Percentiles rank a stretch among this genome's conserved stretches.
phyloP scores from a whole-genome alignment of 805 yeast genomes.

The Lipomyces chichibuensis region DNA sequence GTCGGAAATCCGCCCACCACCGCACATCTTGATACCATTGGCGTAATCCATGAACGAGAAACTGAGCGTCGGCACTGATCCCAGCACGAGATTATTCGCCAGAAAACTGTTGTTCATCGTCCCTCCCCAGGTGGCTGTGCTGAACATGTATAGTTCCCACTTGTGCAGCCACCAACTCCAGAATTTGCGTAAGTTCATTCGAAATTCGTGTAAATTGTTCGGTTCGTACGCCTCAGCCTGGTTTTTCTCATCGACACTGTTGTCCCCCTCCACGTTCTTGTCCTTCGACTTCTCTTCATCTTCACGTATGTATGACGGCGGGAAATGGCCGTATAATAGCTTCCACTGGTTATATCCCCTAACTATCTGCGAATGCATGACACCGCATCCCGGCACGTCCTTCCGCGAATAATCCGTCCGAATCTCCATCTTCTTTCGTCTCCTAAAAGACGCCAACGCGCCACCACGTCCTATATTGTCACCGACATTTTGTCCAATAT shows the following conservation, averaged over 20 bases:
- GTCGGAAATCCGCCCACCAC: constrained; percentile 27
- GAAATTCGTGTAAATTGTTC: constrained; percentile 18
- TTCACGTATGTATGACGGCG: constrained; percentile 21
- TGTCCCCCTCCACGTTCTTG: background rate
- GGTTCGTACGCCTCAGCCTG: background rate
- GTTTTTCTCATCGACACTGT: background rate
- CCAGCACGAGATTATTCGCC: constrained; percentile 23
- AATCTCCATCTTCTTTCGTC: constrained; percentile 26
- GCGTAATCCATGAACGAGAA: constrained; percentile 36
- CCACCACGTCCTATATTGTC: constrained; percentile 4
- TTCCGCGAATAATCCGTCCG: constrained; percentile 31
- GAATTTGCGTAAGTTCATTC: constrained; percentile 25
- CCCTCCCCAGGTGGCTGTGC: constrained; percentile 31
- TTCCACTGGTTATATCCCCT: constrained; percentile 34
- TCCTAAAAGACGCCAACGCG: constrained; percentile 27
- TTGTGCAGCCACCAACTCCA: constrained; percentile 37
- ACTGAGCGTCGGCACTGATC: constrained; percentile 29
- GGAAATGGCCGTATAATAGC: constrained; percentile 27
- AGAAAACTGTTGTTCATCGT: constrained; percentile 25
- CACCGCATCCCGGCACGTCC: constrained; percentile 33
- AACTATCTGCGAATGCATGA: constrained; percentile 30
- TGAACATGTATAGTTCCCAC: constrained; percentile 31
- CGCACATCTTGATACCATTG: constrained; percentile 22
- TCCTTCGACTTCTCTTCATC: background rate
- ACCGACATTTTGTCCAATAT: background rate